Base-by-base conservation (phyloP, 2,329 filamentous ascomycete genomes). In the Ophiostoma triangulosporum region DNA sequence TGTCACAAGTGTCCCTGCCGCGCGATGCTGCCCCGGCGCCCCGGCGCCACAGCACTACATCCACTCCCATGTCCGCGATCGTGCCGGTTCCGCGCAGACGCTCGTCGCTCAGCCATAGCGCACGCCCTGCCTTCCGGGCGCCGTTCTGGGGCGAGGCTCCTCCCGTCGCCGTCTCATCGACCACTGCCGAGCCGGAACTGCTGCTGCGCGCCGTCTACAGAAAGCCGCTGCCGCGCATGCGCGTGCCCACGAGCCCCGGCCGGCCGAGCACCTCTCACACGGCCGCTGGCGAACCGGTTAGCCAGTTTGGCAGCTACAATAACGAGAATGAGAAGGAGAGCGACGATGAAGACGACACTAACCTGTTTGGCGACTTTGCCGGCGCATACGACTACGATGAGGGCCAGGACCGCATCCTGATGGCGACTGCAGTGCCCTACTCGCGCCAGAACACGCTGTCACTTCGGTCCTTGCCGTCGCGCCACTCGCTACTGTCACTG, bases 351-450 rank as follows among this genome's bases (percentile, higher is more conserved):
- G 14, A 54, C 29, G 49, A 52, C 12, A 15, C 27, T 1, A 45
- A 54, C 11, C 8, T 50, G 6, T 48, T 56, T 46, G 50, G 27
- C 6, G 52, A 56, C 27, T 54, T 54, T 48, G 55, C 54, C 22
- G 54, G 51, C 9, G 50, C 35, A 3, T 53, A 51, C 40, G 43
- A 50, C 26, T 27, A 43, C 29, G 48, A 51, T 20, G 50, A 51
- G 17, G 53, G 20, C 33, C 46, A 53, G 11, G 50, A 54, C 24
- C 38, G 55, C 38, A 56, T 56, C 31, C 51, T 56, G 54, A 50
- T 46, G 8, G 56, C 57, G 1, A 53, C 56, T 1, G 40, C 32
- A 7, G 33, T 58, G 9, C 54, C 57, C 2, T 52, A 57, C 4
- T 54, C 50, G 29, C 46, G 46, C 8, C 31, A 40, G n/a, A 53